These are phyloP conservation scores for Podaxis sp. DNA, from an alignment of 768 basidiomycete genomes.

Conservation along the genomic window DNA sequence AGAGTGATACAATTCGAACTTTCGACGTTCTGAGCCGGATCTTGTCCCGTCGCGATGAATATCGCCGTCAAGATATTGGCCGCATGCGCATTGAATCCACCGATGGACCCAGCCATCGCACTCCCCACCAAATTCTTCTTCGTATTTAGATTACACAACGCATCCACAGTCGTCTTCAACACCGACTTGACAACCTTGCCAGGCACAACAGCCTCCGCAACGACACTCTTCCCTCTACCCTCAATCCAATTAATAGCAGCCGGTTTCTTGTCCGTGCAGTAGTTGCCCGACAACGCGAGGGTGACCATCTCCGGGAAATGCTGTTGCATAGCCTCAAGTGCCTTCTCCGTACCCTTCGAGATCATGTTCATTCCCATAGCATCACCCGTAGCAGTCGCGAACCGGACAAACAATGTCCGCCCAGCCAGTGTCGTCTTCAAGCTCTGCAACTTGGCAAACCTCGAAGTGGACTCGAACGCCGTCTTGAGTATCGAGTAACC, in stretches of 20 bases:
- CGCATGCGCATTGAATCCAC: constrained; percentile 98
- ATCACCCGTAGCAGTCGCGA: constrained; percentile 93
- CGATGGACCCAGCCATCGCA: constrained; percentile 97
- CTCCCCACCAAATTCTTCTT: constrained; percentile 99
- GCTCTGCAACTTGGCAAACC: constrained; percentile 84
- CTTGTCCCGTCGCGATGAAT: constrained; percentile 96
- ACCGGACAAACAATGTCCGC: constrained; percentile 89
- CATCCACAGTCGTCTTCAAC: constrained; percentile 92
- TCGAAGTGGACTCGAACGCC: constrained; percentile 92
- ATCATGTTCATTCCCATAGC: constrained; percentile 99
- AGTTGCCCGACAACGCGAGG: constrained; percentile 92
- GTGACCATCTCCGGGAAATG: constrained; percentile 91
- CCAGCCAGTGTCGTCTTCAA: constrained; percentile 93
- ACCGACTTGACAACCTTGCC: constrained; percentile 87
- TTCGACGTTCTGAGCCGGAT: constrained; percentile 99
- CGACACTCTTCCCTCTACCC: constrained; percentile 96
- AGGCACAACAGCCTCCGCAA: constrained; percentile 92
- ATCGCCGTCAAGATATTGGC: constrained; percentile 96
- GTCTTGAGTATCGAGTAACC: constrained; percentile 75
- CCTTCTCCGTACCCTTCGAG: constrained; percentile 95
- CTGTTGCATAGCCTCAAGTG: constrained; percentile 73
- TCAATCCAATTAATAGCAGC: constrained; percentile 99
- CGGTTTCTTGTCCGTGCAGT: constrained; percentile 99
- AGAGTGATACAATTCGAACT: constrained; percentile 98
- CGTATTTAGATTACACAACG: constrained; percentile 84